phyloP scores from a whole-genome alignment of 805 yeast species.

The Hemisphaericaspora nanyangensis region DNA sequence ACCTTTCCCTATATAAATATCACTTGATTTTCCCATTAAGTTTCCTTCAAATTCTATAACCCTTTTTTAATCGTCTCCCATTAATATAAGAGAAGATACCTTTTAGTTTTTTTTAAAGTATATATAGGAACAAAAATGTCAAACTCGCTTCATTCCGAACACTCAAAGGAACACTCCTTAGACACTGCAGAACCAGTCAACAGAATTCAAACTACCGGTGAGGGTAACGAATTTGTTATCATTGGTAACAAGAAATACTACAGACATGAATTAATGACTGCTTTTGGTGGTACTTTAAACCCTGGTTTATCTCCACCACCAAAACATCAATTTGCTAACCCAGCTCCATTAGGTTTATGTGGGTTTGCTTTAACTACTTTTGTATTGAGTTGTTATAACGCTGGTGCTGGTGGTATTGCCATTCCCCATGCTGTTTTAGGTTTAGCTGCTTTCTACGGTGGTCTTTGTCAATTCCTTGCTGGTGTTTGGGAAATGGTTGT shows the following conservation, averaged over 20 bases:
- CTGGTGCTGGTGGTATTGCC: slow-evolving; percentile 52
- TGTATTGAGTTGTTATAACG: slow-evolving; percentile 54
- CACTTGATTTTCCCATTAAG: not conserved
- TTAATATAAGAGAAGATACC: not conserved
- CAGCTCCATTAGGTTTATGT: slow-evolving; percentile 63
- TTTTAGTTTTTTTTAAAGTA: not conserved
- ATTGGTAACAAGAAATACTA: slow-evolving; percentile 33
- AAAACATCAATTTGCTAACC: slow-evolving; percentile 58
- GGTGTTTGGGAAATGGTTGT: slow-evolving; percentile 66
- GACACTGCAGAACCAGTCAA: slow-evolving; percentile 7
- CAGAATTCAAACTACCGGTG: slow-evolving; percentile 32
- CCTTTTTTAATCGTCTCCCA: not conserved
- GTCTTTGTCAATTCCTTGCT: slow-evolving; percentile 55
- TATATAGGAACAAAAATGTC: slow-evolving; percentile 3
- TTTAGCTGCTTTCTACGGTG: slow-evolving; percentile 62
- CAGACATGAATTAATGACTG: slow-evolving; percentile 37
- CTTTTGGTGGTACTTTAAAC: slow-evolving; percentile 37
- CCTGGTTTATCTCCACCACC: slow-evolving; percentile 41
- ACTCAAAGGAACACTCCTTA: slow-evolving; percentile 13
- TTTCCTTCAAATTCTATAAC: not conserved
- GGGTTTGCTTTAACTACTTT: slow-evolving; percentile 66
- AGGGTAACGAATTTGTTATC: slow-evolving; percentile 29
- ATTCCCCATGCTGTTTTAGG: slow-evolving; percentile 56
- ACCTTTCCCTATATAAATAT: too few relatives aligned
- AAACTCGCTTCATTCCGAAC: slow-evolving; percentile 13